Evolutionary conservation across 164 flowering plant species (phyloP).

Genomic region (Saururus chinensis): DNA sequence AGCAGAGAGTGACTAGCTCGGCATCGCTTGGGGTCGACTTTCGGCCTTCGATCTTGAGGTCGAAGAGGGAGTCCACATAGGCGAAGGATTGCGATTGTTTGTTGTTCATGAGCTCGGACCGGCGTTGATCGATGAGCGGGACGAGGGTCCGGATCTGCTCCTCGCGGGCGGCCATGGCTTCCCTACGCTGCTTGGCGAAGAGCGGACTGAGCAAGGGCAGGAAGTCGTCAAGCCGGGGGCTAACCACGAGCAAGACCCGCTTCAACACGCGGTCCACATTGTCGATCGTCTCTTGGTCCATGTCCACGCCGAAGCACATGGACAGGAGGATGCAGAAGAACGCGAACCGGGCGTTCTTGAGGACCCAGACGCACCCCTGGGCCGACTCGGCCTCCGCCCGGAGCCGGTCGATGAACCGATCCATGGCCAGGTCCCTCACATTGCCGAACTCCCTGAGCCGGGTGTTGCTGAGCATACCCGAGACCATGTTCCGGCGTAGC

Average conservation of each 20-base stretch:
- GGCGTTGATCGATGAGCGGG: slow-evolving; percentile 48
- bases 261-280: slow-evolving; percentile 62
- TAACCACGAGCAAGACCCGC: slow-evolving; percentile 40
- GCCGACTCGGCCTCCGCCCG: slow-evolving; percentile 37
- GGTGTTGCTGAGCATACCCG: slow-evolving; percentile 55
- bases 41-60: slow-evolving; percentile 60
- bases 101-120: slow-evolving; percentile 25
- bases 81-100: slow-evolving; percentile 39
- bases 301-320: slow-evolving; percentile 85
- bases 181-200: slow-evolving; percentile 53
- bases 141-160: slow-evolving; percentile 51
- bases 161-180: slow-evolving; percentile 43
- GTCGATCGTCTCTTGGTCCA: slow-evolving; percentile 51
- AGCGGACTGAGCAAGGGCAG: slow-evolving; percentile 66
- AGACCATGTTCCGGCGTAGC: slow-evolving; percentile 87
- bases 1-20: slow-evolving; percentile 79
- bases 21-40: slow-evolving; percentile 34
- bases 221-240: slow-evolving; percentile 74
- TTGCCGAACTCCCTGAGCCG: slow-evolving; percentile 41
- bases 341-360: slow-evolving; percentile 68
- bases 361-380: slow-evolving; percentile 55
- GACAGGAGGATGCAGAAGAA: slow-evolving; percentile 67
- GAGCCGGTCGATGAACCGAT: slow-evolving; percentile 39
- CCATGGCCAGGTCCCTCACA: slow-evolving; percentile 53
- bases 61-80: slow-evolving; percentile 81